Percentiles rank a stretch among this genome's conserved stretches.
Evolutionary conservation across 768 basidiomycete species (phyloP).

Genomic region (Lentinula guzmanii): DNA sequence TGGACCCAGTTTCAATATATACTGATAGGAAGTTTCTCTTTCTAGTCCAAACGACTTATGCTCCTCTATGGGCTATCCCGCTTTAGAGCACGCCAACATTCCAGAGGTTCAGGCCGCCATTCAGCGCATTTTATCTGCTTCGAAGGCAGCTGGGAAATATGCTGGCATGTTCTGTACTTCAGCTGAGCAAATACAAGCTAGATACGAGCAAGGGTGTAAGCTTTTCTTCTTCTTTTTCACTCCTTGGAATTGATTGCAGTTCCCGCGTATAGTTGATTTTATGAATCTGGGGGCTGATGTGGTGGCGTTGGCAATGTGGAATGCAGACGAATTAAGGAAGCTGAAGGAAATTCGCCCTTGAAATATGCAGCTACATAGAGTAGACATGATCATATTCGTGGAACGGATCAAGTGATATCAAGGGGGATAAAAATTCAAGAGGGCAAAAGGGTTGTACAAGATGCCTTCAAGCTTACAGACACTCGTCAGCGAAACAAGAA

Average conservation of each 20-base stretch:
- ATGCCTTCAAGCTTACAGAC: too few species aligned
- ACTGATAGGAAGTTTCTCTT: neutral
- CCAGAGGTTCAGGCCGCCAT: slow-evolving; percentile 15
- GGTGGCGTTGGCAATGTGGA: slow-evolving; percentile 12
- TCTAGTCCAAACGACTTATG: slow-evolving; percentile 13
- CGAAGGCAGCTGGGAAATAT: slow-evolving; percentile 15
- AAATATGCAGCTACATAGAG: too few species aligned
- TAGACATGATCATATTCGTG: too few species aligned
- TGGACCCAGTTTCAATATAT: neutral
- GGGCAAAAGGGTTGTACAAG: too few species aligned
- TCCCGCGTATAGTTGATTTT: slow-evolving; percentile 10
- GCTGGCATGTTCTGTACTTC: slow-evolving; percentile 14
- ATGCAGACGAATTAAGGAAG: slow-evolving; percentile 8
- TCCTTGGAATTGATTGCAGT: too few species aligned
- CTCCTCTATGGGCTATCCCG: slow-evolving; percentile 13
- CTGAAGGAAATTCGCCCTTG: neutral
- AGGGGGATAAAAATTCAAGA: too few species aligned
- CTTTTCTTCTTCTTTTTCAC: neutral
- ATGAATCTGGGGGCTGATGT: slow-evolving; percentile 15
- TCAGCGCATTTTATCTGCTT: slow-evolving; percentile 9
- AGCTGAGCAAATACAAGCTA: slow-evolving; percentile 11
- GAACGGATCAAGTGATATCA: too few species aligned
- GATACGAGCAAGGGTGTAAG: slow-evolving; percentile 15
- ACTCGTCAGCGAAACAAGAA: too few species aligned
- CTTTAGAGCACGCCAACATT: slow-evolving; percentile 11